A percentile compares a stretch with the other conserved stretches of the same genome.
Conservation (phyloP, 192 early-diverging fungal species). For the Gonapodya prolifera region DNA sequence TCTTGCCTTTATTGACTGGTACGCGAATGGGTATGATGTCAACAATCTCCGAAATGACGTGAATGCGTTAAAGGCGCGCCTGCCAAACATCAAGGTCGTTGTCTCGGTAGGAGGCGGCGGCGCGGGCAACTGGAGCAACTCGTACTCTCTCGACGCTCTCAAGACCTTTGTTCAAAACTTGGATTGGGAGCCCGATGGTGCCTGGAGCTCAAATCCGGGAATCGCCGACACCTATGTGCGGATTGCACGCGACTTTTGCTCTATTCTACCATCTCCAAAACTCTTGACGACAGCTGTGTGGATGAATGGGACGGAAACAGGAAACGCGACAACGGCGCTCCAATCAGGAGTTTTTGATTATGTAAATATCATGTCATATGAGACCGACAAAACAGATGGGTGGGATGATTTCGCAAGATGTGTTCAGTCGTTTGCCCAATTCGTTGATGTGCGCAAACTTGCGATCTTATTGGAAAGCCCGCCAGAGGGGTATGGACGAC, state of each 20-base stretch:
- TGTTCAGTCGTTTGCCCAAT: no score
- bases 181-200: background rate
- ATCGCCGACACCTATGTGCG: background rate
- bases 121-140: background rate
- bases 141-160: background rate
- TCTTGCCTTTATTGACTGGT: background rate
- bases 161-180: background rate
- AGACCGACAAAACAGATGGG: no score
- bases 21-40: background rate
- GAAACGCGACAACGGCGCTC: background rate
- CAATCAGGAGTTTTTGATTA: background rate
- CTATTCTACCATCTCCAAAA: background rate
- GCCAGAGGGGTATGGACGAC: no score
- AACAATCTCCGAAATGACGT: background rate
- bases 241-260: background rate
- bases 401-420: no score
- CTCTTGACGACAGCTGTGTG: background rate
- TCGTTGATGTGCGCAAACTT: no score
- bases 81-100: background rate
- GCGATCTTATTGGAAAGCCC: no score
- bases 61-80: background rate
- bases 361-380: background rate
- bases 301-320: background rate
- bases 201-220: background rate
- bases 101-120: background rate